Conservation (phyloP, 2,329 filamentous ascomycete species). For the Pochonia chlamydosporia region DNA sequence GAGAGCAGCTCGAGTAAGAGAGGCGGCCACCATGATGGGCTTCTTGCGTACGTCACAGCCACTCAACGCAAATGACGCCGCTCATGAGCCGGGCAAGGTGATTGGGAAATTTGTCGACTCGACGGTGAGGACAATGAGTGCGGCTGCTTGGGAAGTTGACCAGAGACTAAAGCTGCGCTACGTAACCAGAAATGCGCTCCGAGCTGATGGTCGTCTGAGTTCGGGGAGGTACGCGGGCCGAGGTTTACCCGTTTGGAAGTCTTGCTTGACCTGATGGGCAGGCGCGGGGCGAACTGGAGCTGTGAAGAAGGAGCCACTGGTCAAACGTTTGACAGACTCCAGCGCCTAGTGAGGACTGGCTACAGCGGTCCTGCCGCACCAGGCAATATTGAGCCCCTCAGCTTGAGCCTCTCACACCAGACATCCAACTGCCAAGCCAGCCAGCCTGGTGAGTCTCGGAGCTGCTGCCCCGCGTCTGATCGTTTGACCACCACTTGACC, state of each 20-base stretch:
- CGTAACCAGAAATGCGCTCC: neutral
- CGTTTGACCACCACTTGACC: too few relatives aligned
- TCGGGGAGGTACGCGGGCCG: slow-evolving; percentile 8
- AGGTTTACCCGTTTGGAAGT: slow-evolving; percentile 13
- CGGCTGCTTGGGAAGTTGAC: neutral
- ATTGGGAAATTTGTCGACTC: neutral
- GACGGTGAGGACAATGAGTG: neutral
- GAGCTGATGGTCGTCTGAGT: neutral
- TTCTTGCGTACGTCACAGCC: slow-evolving; percentile 9
- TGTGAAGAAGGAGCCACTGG: neutral
- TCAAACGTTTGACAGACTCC: too few relatives aligned
- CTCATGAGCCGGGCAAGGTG: slow-evolving; percentile 6
- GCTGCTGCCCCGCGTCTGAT: too few relatives aligned
- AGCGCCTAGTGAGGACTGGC: too few relatives aligned
- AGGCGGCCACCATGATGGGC: slow-evolving; percentile 8
- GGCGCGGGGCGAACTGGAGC: too few relatives aligned
- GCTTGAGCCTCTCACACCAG: neutral
- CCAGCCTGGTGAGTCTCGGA: too few relatives aligned
- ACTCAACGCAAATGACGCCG: slow-evolving; percentile 7
- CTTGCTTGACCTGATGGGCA: too few relatives aligned
- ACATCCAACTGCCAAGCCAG: too few relatives aligned
- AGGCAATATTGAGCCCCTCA: too few relatives aligned
- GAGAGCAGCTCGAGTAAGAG: slow-evolving; percentile 8
- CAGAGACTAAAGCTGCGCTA: neutral
- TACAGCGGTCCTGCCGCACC: too few relatives aligned